Base-by-base conservation (phyloP, 2,329 filamentous ascomycete species). In the Fusarium keratoplasticum region DNA sequence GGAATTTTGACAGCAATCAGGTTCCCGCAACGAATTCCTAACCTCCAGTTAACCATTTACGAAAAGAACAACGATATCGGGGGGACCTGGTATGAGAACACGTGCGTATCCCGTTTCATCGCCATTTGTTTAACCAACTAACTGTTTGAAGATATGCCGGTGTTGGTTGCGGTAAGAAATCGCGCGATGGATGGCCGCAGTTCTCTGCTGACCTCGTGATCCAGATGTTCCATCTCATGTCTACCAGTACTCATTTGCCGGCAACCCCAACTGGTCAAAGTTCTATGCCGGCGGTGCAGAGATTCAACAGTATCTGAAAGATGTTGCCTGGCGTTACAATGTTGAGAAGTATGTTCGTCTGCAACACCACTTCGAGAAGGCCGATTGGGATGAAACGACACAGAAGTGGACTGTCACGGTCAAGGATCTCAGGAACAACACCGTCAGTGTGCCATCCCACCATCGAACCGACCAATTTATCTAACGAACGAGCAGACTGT, bases 21-120 rank as follows among this genome's bases (percentile, higher is more conserved):
- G 22, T 50, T 67, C 22, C 64, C 59, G 6, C 52, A 70, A 40
- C 38, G 36, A 10, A 63, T 63, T 20, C 50, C 36, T 2, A 67
- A 63, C 18, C 60, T 72, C 13, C 58, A 72, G 22, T 54, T 72
- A 9, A 42, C 27, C 22, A 62, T 70, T 18, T 74, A 72, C 60
- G 72, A 74, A 44, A 74, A 74, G 72, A 74, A 74, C 36, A 35
- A 33, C 8, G 72, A 68, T 29, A 65, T 72, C 35, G 72, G 69
- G 4, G 72, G 72, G n/a, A 72, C 64, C 5, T 74, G 72, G 72
- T 65, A 67, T 35, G 69, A 72, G 42, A 72, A 71, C 33, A 57
- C 54, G 54, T 57, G 10, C 10, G 54, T 57, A 38, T 18, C 6
- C 54, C 18, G 13, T 13, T 33, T 2, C 6, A 33, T 5, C 20